phyloP scores from a whole-genome alignment of 2,329 filamentous ascomycete species.

The Paraphoma sp. region DNA sequence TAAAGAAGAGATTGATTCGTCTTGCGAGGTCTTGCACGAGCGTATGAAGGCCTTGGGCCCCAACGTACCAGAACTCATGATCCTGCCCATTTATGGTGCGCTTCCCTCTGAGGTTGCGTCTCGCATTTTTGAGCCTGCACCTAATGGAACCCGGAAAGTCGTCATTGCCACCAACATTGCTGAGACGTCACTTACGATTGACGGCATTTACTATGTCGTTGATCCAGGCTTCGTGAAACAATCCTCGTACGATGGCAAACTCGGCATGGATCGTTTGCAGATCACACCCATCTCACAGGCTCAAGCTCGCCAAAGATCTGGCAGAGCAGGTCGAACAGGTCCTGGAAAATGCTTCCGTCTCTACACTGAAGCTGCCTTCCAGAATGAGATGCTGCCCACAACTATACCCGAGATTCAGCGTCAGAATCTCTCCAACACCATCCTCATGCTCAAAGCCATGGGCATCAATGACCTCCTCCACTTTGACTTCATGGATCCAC shows the following conservation, averaged over 20 bases:
- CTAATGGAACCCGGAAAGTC: constrained; percentile 85
- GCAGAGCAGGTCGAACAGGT: constrained; percentile 90
- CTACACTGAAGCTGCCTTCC: constrained; percentile 94
- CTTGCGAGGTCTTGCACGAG: constrained; percentile 90
- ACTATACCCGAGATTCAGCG: constrained; percentile 96
- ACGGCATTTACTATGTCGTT: constrained; percentile 96
- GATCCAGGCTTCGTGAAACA: constrained; percentile 98
- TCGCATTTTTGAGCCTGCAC: constrained; percentile 91
- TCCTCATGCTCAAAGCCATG: constrained; percentile 98
- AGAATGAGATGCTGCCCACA: constrained; percentile 95
- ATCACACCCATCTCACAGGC: constrained; percentile 97
- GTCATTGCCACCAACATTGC: constrained; percentile 99
- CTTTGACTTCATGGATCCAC: constrained; percentile 99
- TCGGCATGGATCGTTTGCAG: constrained; percentile 96
- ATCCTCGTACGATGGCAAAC: constrained; percentile 94
- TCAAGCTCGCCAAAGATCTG: constrained; percentile 92
- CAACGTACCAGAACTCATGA: constrained; percentile 87
- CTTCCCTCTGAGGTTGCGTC: constrained; percentile 94
- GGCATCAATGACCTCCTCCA: constrained; percentile 97
- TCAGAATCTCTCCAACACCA: constrained; percentile 89
- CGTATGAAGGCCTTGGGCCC: constrained; percentile 95
- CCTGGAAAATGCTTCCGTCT: constrained; percentile 89
- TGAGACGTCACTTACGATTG: constrained; percentile 96
- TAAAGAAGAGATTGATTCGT: constrained; percentile 96
- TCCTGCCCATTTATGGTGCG: constrained; percentile 94